A percentile compares a stretch with the other conserved stretches of the same genome.
Conservation (phyloP, 495 filamentous ascomycete genomes). For the Talaromyces ruber region DNA sequence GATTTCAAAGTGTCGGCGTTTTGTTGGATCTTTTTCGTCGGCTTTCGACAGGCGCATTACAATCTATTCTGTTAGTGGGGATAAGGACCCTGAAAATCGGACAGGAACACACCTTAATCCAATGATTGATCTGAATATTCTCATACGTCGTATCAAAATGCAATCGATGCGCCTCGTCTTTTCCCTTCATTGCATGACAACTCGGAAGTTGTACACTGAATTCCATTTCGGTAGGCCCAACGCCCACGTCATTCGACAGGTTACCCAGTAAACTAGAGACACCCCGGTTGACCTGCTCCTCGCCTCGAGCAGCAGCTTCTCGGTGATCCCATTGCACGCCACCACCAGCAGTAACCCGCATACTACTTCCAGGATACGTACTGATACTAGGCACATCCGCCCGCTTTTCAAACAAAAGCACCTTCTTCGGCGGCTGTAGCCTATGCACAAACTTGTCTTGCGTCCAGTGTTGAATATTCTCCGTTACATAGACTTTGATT, state of each 20-base stretch:
- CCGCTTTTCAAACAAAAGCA: conserved; percentile 82
- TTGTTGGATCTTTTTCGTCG: conserved; percentile 70
- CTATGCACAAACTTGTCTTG: conserved; percentile 81
- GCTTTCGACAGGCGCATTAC: conserved; percentile 90
- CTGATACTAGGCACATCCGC: conserved; percentile 72
- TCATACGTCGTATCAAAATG: conserved; percentile 95
- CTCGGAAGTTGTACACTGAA: conserved; percentile 93
- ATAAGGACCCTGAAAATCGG: background rate
- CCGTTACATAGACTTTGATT: conserved; percentile 90
- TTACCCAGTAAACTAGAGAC: conserved; percentile 74
- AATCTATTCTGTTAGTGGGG: conserved; percentile 50
- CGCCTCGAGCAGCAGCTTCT: conserved; percentile 48
- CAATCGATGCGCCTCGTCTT: conserved; percentile 62
- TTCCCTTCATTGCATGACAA: conserved; percentile 75
- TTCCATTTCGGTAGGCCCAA: conserved; percentile 93
- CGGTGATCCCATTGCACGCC: conserved; percentile 61
- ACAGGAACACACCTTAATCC: conserved; percentile 77
- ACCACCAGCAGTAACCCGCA: conserved; percentile 73
- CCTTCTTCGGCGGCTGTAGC: conserved; percentile 72
- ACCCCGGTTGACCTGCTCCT: conserved; percentile 45
- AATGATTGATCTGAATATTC: conserved; percentile 94
- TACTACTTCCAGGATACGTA: conserved; percentile 69
- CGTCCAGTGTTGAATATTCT: conserved; percentile 91
- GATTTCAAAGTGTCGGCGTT: conserved; percentile 93
- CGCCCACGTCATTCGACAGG: conserved; percentile 51